These are phyloP conservation scores for Emergomyces pasteurianus DNA, from an alignment of 2,329 filamentous ascomycete species.

Conservation along the genomic window DNA sequence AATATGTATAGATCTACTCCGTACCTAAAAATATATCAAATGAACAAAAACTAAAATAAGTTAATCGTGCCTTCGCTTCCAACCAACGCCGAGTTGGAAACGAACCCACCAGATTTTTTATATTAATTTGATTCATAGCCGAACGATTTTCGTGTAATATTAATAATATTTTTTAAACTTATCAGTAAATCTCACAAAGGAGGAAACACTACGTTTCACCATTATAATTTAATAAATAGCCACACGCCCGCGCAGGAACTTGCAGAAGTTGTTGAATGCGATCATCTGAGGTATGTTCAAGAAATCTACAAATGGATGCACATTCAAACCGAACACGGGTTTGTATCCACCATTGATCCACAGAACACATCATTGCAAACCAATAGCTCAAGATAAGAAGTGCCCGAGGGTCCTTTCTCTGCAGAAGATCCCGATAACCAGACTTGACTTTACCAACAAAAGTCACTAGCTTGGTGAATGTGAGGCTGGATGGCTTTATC, in stretches of 20 bases:
- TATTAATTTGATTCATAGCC: too few species aligned
- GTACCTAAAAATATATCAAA: too few species aligned
- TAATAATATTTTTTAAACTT: too few species aligned
- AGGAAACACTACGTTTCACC: too few species aligned
- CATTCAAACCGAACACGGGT: slow-evolving; percentile 18
- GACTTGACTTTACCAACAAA: slow-evolving; percentile 19
- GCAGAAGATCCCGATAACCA: slow-evolving; percentile 16
- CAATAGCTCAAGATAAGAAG: slow-evolving; percentile 20
- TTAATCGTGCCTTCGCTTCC: too few species aligned
- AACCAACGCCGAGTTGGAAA: too few species aligned
- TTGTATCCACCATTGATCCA: slow-evolving; percentile 22
- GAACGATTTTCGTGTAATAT: too few species aligned
- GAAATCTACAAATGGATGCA: slow-evolving; percentile 21
- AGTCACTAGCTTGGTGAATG: slow-evolving; percentile 13
- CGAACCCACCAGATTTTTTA: too few species aligned
- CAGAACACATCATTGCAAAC: slow-evolving; percentile 21
- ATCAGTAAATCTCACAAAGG: too few species aligned
- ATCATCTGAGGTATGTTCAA: slow-evolving; percentile 15
- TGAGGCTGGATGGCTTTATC: slow-evolving; percentile 13
- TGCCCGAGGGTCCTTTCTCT: slow-evolving; percentile 16
- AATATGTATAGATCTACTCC: too few species aligned
- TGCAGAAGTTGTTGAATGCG: slow-evolving; percentile 14
- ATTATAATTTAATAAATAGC: slow-evolving; percentile 12
- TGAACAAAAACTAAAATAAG: too few species aligned
- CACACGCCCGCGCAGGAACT: slow-evolving; percentile 17